Base-by-base conservation (phyloP, 23 red algal species). In the Gracilaria caudata region DNA sequence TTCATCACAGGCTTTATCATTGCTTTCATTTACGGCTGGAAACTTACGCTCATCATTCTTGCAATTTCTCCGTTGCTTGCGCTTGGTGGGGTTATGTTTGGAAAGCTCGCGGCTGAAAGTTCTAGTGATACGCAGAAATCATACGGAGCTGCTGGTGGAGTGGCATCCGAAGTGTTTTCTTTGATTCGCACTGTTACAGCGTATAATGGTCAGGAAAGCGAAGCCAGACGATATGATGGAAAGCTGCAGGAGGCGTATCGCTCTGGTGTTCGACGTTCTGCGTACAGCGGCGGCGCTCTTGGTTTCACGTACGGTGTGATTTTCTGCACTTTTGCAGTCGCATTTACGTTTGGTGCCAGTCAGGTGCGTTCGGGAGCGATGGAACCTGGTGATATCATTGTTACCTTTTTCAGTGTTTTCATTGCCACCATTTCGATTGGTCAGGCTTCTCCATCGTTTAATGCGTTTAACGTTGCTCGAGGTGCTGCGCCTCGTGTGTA, bases 371-470 rank as follows among this genome's bases (percentile, higher is more conserved):
- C 68, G 2, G 90, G 91, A 63, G 73, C 56, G 1, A 78, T 95
- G 40, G 51, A 77, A 7, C 70, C 77, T 21, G 84, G 84, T 36
- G 91, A 95, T 78, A 70, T 94, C 37, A 80, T 98, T n/a, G 68
- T 87, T 25, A 90, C 88, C 13, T 95, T 98, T 65, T 98, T 98
- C 49, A 83, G 78, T 47, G 92, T 94, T 13, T 75, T 98, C 59
- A 91, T 98, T 38, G 96, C 81, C 13, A 83, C 87, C 21, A 93
- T 95, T 83, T 86, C 82, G 11, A 89, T 98, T 58, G 96, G 96
- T 26, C 96, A 98, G 77, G 87, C 87, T 47, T 76, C 87, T 57
- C 96, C 85, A 24, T 38, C 83, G 19, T 87, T 92, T 34, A 81
- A 58, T 35, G 90, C 89, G 39, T 88, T 96, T 32, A 73, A 58